Evolutionary conservation across 805 yeast genomes (phyloP).

Genomic region (Teunomyces aglyptinius): DNA sequence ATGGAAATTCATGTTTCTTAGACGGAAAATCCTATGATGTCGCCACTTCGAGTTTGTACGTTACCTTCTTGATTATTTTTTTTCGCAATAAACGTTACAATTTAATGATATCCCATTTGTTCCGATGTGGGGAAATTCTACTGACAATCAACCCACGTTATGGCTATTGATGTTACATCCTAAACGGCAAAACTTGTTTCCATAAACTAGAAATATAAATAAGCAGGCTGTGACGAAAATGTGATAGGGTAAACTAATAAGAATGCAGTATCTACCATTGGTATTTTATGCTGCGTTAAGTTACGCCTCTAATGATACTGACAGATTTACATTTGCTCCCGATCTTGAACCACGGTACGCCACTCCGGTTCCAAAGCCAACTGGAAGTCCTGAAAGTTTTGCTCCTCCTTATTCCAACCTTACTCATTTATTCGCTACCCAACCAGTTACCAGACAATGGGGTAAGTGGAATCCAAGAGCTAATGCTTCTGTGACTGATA

Average conservation of each 20-base stretch:
- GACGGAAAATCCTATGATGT: too few species aligned
- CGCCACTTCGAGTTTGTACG: too few species aligned
- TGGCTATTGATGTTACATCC: too few species aligned
- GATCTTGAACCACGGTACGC: conserved; percentile 5
- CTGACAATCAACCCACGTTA: too few species aligned
- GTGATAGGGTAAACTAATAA: background rate
- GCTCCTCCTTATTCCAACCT: conserved; percentile 2
- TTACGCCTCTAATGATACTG: background rate
- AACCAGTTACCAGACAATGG: conserved; percentile 15
- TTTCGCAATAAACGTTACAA: too few species aligned
- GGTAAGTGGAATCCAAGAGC: conserved; percentile 16
- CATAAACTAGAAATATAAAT: background rate
- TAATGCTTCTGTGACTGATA: conserved; percentile 12
- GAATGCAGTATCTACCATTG: background rate
- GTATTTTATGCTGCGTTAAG: background rate
- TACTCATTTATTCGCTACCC: background rate
- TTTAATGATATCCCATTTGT: too few species aligned
- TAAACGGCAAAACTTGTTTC: background rate
- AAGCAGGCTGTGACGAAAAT: background rate
- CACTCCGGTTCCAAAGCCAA: background rate
- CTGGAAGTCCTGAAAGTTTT: background rate
- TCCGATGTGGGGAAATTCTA: too few species aligned
- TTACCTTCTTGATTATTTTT: too few species aligned
- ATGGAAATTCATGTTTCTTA: too few species aligned
- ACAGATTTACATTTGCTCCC: conserved; percentile 1